Evolutionary conservation across 192 early-diverging fungal species (phyloP), one percentile per base, ranked within the genome.

Genomic region (Cetraspora pellucida): DNA sequence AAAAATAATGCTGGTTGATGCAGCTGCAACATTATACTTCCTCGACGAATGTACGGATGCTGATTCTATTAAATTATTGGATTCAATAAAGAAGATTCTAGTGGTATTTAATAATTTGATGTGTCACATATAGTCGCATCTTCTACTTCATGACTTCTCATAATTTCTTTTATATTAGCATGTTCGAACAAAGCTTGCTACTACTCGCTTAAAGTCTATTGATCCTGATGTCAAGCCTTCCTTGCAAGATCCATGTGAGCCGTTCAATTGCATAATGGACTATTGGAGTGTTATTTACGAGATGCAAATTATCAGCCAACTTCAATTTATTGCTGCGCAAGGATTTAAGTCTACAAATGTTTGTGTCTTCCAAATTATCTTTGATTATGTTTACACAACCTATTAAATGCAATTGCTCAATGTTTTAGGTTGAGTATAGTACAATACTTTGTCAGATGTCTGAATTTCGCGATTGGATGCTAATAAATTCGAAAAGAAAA

Each of bases 21-120:
- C 87, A 8, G 82, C 90, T 46, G 85, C 90, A 16, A 91, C 92
- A 0, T 68, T 93, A 17, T 93, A 92, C 70, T 89, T 87, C 73
- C 81, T 93, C 10, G 86, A 92, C 70, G 86, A 91, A 64, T 82
- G 81, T 17, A 80, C 83, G 43, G 80, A 85, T 76, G 81, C 80
- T 30, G 58, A 77, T 58, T 58, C 78, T 57, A 57, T 2, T 46
- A 31, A 60, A 23, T 86, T 74, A 64, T 81, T 78, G 47, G 81
- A 78, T 49, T 85, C 87, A 10, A 77, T 88, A 52, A 72, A 81
- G 47, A 83, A 86, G 37, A 74, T 88, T 54, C 89, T 88, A 47
- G 81, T 80, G 76, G 85, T 87, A 81, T 19, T 16, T 71, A 21
- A 57, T 27, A 19, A 60, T 67, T 50, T 65, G 2, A 16, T 14